phyloP scores from a whole-genome alignment of 352 stramenopile genomes.

The Pythium grandisporangium region DNA sequence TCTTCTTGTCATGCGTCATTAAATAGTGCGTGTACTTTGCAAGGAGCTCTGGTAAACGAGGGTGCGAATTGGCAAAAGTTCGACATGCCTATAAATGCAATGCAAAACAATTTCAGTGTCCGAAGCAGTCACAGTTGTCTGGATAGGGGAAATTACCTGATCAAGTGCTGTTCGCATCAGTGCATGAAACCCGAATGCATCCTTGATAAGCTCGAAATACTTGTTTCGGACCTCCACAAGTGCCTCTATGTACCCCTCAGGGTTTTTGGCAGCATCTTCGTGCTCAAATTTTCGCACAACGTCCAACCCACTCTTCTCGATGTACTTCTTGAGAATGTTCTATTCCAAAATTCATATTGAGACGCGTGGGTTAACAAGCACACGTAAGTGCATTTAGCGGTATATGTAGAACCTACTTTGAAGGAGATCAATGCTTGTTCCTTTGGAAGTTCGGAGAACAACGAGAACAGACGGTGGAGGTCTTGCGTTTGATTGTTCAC shows the following conservation, averaged over 20 bases:
- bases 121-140: not conserved
- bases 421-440: slow-evolving; percentile 73
- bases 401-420: slow-evolving; percentile 31
- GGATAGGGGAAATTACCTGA: no score
- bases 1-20: slow-evolving; percentile 68
- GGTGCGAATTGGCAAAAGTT: slow-evolving; percentile 77
- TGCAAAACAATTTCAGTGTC: not conserved
- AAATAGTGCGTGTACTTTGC: slow-evolving; percentile 81
- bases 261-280: slow-evolving; percentile 70
- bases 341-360: slow-evolving; percentile 9
- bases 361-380: slow-evolving; percentile 3
- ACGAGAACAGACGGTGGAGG: slow-evolving; percentile 63
- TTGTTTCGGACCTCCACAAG: slow-evolving; percentile 76
- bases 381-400: slow-evolving; percentile 5
- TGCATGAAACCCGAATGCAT: slow-evolving; percentile 75
- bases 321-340: slow-evolving; percentile 85
- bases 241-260: slow-evolving; percentile 80
- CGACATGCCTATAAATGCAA: slow-evolving; percentile 48
- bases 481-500: slow-evolving; percentile 73
- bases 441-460: slow-evolving; percentile 78
- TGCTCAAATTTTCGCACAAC: slow-evolving; percentile 76
- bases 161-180: slow-evolving; percentile 78
- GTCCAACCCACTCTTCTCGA: slow-evolving; percentile 66
- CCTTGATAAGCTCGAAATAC: slow-evolving; percentile 78
- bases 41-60: slow-evolving; percentile 63